Evolutionary conservation across 177 flowering plant genomes (phyloP), one percentile per base, ranked within the genome.

Genomic region (Vitis hybrid): DNA sequence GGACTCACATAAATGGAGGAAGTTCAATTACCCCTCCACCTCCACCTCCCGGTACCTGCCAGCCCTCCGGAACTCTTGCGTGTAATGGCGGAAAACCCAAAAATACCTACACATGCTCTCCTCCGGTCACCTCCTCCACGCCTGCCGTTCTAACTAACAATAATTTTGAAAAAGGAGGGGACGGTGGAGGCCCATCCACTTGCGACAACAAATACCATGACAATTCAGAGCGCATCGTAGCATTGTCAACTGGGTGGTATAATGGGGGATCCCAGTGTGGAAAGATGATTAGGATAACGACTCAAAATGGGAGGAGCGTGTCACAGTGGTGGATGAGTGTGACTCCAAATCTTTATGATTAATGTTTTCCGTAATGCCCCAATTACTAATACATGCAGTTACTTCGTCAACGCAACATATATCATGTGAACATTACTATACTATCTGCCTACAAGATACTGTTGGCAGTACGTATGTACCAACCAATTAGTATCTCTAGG

Each of bases 211-310:
- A 26, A 0, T 82, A 31, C 59, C 87, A 85, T 29, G 3, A 3
- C 0, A 73, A 82, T 53, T 2, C 60, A 2, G 74, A 77, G 63
- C 64, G 1, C 0, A 52, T 85, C 1, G 86, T 85, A 18, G 84
- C 88, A 1, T 67, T 85, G 2, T 85, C 88, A 1, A 85, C 84
- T 0, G 85, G 89, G 18, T 86, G 87, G 89, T 86, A 59, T 18
- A 33, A 8, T 8, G 62, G 63, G 0, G 73, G 78, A 5, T 66
- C 77, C 11, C 66, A 80, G 55, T 86, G 89, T 19, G 69, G 70
- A 59, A 70, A 72, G 74, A 72, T 33, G 76, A 78, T 84, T 1
- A 31, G 60, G 7, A 82, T 86, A 12, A 76, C 33, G 14, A 77
- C 79, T 0, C 29, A 22, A 1, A 82, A 79, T 48, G 86, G 84